Conservation (phyloP, 1,284 basidiomycete genomes). For the Ceratobasidium sp. region DNA sequence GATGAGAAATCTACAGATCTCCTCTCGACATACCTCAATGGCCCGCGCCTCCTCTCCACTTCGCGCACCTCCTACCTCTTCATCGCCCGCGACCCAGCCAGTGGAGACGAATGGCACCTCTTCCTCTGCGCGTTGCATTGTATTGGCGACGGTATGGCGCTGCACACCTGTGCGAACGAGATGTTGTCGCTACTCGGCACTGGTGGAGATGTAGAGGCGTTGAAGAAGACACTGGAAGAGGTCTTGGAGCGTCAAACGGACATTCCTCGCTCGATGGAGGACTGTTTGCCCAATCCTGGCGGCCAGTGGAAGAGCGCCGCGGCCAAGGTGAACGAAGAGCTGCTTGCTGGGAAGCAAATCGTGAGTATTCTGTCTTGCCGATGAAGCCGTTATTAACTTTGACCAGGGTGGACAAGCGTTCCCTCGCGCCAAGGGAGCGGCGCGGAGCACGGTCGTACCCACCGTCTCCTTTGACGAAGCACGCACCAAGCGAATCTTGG, state of each 20-base stretch:
- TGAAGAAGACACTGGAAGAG: conserved; percentile 63
- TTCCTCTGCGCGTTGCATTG: conserved; percentile 77
- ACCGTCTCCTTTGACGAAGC: conserved; percentile 67
- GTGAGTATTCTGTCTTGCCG: conserved; percentile 50
- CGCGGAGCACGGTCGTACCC: conserved; percentile 72
- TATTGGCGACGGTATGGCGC: conserved; percentile 81
- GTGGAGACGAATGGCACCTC: conserved; percentile 61
- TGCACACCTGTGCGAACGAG: conserved; percentile 78
- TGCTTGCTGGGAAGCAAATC: conserved; percentile 63
- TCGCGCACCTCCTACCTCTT: conserved; percentile 76
- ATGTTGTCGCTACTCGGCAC: conserved; percentile 68
- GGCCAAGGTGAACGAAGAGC: conserved; percentile 67
- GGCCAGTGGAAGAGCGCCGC: conserved; percentile 52
- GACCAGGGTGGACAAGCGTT: conserved; percentile 69
- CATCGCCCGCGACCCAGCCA: conserved; percentile 58
- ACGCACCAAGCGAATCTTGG: conserved; percentile 67
- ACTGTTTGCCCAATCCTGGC: conserved; percentile 58
- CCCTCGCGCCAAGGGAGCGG: conserved; percentile 57
- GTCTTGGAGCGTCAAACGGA: background rate
- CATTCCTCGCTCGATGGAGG: conserved; percentile 66
- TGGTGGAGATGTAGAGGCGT: conserved; percentile 53
- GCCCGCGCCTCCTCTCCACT: conserved; percentile 75
- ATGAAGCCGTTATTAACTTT: background rate
- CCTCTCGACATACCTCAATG: conserved; percentile 76
- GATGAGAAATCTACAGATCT: conserved; percentile 58